Percentiles rank a stretch among this genome's conserved stretches.
Evolutionary conservation across 2,329 filamentous ascomycete species (phyloP).

Genomic region (Xylariomycetidae sp.): DNA sequence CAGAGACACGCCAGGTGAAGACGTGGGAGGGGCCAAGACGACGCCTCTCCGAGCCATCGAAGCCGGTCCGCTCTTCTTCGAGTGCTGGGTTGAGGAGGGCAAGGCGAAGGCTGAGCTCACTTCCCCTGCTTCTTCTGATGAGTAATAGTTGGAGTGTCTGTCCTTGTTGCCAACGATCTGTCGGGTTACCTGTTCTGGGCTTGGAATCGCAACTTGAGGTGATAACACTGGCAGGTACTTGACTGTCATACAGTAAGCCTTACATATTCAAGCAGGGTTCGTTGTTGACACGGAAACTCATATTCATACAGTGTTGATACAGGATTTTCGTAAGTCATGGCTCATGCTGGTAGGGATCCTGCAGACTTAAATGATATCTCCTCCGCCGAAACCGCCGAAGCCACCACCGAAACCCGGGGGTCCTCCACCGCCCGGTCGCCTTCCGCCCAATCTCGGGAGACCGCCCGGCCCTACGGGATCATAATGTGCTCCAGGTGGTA

Average conservation of each 20-base stretch:
- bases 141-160: conserved; percentile 3
- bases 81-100: conserved; percentile 60
- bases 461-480: conserved; percentile 75
- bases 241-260: too few relatives aligned
- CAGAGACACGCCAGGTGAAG: conserved; percentile 24
- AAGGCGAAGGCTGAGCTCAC: conserved; percentile 30
- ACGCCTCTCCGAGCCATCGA: conserved; percentile 47
- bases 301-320: neutral
- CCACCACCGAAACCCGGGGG: conserved; percentile 25
- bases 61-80: conserved; percentile 56
- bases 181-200: too few relatives aligned
- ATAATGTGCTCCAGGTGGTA: conserved; percentile 84
- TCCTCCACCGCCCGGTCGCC: conserved; percentile 30
- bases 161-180: too few relatives aligned
- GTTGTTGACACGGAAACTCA: too few relatives aligned
- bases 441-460: conserved; percentile 39
- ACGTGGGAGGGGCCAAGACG: conserved; percentile 35
- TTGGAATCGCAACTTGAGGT: too few relatives aligned
- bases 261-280: too few relatives aligned
- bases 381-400: conserved; percentile 27
- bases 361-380: conserved; percentile 20
- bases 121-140: conserved; percentile 6
- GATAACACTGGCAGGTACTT: too few relatives aligned
- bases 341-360: neutral
- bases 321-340: conserved; percentile 1